Evolutionary conservation across 345 rosid genomes (phyloP), one percentile per base, ranked within the genome.

Genomic region (Eucalyptus curtisii): DNA sequence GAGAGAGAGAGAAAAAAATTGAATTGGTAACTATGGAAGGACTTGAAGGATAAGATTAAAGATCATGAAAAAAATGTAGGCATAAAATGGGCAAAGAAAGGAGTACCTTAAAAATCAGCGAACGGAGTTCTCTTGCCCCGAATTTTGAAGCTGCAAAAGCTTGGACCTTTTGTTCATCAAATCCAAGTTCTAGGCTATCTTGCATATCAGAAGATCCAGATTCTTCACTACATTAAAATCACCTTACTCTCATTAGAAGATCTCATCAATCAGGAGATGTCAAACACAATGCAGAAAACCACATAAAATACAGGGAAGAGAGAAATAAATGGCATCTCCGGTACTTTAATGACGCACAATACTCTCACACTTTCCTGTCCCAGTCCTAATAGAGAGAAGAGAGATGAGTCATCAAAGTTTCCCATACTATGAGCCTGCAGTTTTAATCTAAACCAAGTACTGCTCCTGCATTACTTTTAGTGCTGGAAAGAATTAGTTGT

Each of bases 41-140:
- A 49, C 15, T 76, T 50, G 82, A 88, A 71, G 87, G 81, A 24
- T 80, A 84, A 61, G 10, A 66, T 55, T 31, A 71, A 87, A 40
- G 92, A 42, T 66, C 64, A 80, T 27, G 64, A 88, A 53, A 88
- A 19, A 71, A 85, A 49, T 47, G 86, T 42, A 81, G 20, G 48
- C 50, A 84, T 87, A 85, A 48, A 66, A 33, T 76, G 30, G 71
- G 85, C 88, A 57, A 81, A 82, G 31, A 52, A 48, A 57, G 61
- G 76, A 66, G 85, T 79, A 96, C 99, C 97, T 95, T 97, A 48
- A 97, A 92, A 92, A 97, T 90, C 90, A 96, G 91, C n/a, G 97
- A 93, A 82, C 91, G 95, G 82, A 96, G 91, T 91, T 94, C 96
- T n/a, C 87, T 79, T 82, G 94, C 93, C 88, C 96, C 95, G 7